A percentile compares a stretch with the other conserved stretches of the same genome.
Conservation (phyloP, 441 rosid species). For the Mallotus japonicus region DNA sequence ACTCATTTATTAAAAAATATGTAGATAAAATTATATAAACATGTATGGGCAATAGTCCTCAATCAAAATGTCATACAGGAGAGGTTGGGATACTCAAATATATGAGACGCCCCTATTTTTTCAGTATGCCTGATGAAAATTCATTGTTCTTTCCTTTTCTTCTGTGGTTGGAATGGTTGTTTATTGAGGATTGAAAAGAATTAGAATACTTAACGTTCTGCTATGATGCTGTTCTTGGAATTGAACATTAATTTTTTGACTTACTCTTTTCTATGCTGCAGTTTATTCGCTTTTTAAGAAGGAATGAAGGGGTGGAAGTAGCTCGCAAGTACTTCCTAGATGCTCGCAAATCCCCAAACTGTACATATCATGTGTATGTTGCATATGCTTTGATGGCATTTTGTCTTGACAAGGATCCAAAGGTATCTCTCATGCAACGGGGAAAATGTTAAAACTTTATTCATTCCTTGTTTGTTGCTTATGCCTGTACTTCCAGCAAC, state of each 20-base stretch:
- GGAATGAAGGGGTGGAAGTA: slow-evolving; percentile 94
- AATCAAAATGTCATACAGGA: neutral
- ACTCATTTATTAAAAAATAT: neutral
- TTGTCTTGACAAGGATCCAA: slow-evolving; percentile 91
- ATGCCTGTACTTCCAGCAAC: neutral
- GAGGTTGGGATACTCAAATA: neutral
- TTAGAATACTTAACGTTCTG: slow-evolving; percentile 2
- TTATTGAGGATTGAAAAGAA: slow-evolving; percentile 4
- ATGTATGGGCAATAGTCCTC: neutral
- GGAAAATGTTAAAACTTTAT: neutral
- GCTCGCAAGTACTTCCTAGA: slow-evolving; percentile 96
- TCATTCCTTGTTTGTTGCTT: slow-evolving; percentile 4
- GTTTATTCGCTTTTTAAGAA: slow-evolving; percentile 88
- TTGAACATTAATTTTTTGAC: neutral
- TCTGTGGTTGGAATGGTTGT: neutral
- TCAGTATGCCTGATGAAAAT: neutral
- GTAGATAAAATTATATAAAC: neutral
- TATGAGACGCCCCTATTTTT: neutral
- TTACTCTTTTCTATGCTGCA: slow-evolving; percentile 32
- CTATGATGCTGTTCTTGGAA: neutral
- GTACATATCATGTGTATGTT: slow-evolving; percentile 89
- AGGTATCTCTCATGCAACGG: slow-evolving; percentile 44
- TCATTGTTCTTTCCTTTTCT: neutral
- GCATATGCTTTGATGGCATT: slow-evolving; percentile 94
- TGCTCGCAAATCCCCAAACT: slow-evolving; percentile 80